Base-by-base conservation (phyloP, 345 rosid species). In the Erysimum cheiranthoides region DNA sequence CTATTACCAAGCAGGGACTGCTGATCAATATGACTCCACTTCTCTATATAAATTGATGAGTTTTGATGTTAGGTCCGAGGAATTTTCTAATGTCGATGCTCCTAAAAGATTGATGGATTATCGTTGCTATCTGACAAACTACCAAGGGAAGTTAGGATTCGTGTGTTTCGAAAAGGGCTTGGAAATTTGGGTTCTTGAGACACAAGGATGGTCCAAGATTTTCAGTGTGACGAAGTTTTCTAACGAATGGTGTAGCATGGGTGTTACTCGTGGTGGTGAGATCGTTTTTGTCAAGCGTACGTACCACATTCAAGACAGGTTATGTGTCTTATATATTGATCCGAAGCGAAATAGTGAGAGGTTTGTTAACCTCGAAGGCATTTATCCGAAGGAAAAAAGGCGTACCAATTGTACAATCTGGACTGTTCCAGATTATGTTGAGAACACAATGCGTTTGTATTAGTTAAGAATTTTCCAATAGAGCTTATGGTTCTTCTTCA, bases 101-200 rank as follows among this genome's bases (percentile, higher is more conserved):
- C 66, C 49, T 39, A 25, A 39, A 61, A 39, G 11, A 13, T 12
- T 39, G 5, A 61, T 12, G 49, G 66, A 61, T 39, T 8, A 21
- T 8, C 17, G 17, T 12, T 61, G 18, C 7, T 18, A 1, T 40
- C 8, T 39, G 0, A 61, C 39, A 21, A 40, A 61, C 34, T 61
- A 40, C 5, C 49, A 61, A 61, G 66, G 66, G 50, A 61, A 40
- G 50, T 13, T 39, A 61, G 50, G 66, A 25, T 61, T 61, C 6
- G 34, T 7, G 34, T 61, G 66, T 25, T 8, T 18, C 8, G 7
- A 27, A 5, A 39, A 39, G 5, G 66, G 17, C 6, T 5, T 59
- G 16, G 64, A 59, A 18, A 17, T 59, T 59, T 59, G 16, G 45
- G 64, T 59, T 36, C 36, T 35, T 45, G 45, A 59, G 64, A 10